Evolutionary conservation across 1,284 basidiomycete genomes (phyloP).

Genomic region (Rhodotorula sp.): DNA sequence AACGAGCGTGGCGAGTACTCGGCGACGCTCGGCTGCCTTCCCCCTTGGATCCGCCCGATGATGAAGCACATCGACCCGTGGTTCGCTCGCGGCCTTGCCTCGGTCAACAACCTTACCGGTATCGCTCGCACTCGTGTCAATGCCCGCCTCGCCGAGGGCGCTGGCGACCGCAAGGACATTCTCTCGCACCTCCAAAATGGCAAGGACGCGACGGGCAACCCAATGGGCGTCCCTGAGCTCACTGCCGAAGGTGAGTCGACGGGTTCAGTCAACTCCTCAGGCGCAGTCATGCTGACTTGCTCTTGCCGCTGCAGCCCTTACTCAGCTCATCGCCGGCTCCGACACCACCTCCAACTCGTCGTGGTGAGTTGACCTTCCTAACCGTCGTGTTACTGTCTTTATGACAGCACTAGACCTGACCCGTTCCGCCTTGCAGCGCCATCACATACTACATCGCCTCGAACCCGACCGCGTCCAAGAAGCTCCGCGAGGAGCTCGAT

Average conservation of each 20-base stretch:
- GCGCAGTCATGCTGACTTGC: no score
- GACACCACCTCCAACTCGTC: conserved; percentile 84
- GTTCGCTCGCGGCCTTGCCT: conserved; percentile 68
- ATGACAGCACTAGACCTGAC: background rate
- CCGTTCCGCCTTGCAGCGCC: conserved; percentile 51
- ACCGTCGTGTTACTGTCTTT: background rate
- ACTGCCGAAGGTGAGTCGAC: conserved; percentile 67
- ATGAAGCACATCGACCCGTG: conserved; percentile 56
- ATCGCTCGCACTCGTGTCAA: conserved; percentile 61
- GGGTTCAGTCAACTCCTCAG: background rate
- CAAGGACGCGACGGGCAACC: conserved; percentile 73
- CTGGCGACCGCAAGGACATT: conserved; percentile 66
- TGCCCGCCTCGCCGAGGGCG: conserved; percentile 66
- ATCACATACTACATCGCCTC: conserved; percentile 78
- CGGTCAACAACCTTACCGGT: conserved; percentile 73
- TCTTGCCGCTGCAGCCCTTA: conserved; percentile 55
- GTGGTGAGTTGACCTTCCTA: conserved; percentile 51
- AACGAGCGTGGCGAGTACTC: conserved; percentile 87
- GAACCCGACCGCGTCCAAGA: conserved; percentile 66
- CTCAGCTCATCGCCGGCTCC: conserved; percentile 75
- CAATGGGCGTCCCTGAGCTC: conserved; percentile 74
- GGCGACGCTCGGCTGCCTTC: conserved; percentile 77
- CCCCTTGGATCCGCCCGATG: conserved; percentile 68
- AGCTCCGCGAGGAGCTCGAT: conserved; percentile 78
- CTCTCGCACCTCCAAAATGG: conserved; percentile 75